Evolutionary conservation across 129 eudicot genomes (phyloP), one percentile per base, ranked within the genome.

Genomic region (Flaveria sonorensis): DNA sequence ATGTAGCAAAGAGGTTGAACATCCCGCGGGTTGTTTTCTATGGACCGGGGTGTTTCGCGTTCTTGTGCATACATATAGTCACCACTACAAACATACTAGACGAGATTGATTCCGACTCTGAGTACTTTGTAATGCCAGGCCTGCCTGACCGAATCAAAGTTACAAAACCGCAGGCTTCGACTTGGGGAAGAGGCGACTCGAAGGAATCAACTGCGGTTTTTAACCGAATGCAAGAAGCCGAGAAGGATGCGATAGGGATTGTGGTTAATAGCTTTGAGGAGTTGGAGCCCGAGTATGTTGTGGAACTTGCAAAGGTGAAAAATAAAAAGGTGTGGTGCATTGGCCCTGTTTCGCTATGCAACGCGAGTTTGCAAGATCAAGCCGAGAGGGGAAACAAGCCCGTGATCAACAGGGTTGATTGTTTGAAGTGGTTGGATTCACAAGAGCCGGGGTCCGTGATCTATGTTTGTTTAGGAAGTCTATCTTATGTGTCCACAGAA

Each of bases 261-360:
- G 62, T 91, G 72, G 92, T 83, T 7, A 91, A 91, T 74, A 91
- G 83, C 20, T 91, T 91, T 52, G 83, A 74, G 30, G 97, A 85
- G 80, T 57, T 91, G 20, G 97, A 91, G 83, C 80, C 81, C 1
- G 39, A 70, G 67, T 91, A 88, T 45, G 79, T 91, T 4, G 63
- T 82, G 40, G 90, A 47, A 51, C 82, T 63, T 24, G 26, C 66
- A 13, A 86, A 82, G 77, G 78, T 45, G 10, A 81, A 83, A 79
- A 77, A 79, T 23, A 82, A 45, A 21, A 83, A 51, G 0, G 83
- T 85, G 1, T 90, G 90, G 92, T 86, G 94, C 40, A 45, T 92
- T 19, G 98, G 98, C 15, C 98, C 96, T 7, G 86, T 90, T 51
- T 92, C 98, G 6, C 65, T 88, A 10, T 83, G 66, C 75, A 88